Base-by-base conservation (phyloP, 805 yeast genomes). In the Sugiyamaella smithiae region DNA sequence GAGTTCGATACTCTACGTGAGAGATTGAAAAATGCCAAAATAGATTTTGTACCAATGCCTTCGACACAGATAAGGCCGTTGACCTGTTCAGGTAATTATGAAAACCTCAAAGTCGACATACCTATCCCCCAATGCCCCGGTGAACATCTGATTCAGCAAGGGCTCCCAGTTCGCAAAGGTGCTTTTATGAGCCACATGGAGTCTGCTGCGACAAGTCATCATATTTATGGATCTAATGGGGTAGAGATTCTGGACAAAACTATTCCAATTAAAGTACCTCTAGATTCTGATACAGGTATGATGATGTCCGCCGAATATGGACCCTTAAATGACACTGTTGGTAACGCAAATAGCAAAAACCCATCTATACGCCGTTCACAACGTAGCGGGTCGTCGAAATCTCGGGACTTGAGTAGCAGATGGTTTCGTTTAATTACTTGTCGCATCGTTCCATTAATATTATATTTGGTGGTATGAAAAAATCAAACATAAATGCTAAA, bases 1-100 rank as follows among this genome's bases (percentile, higher is more conserved):
- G 91, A 85, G 59, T 84, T 72, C 58, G 67, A 63, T 36, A 74
- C 78, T 49, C 73, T 84, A 50, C 64, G 73, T 38, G 28, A 46
- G 45, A 38, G 41, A 32, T 43, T 40, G 25, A 31, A 29, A 23
- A 16, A 23, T 9, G 44, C 23, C 32, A 35, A 38, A 9, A 42
- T 36, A 5, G 37, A n/a, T 16, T 22, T 17, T 5, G 45, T 46
- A 3, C 43, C 50, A 2, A 35, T 36, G 5, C 50, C 51, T 4
- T 17, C 24, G n/a, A 37, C 23, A n/a, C 14, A 38, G 17, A 26
- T 24, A 7, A 38, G 60, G 19, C 58, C 58, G 0, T 17, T 19
- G 22, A 36, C 40, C 9, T 57, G 59, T 32, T 14, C 35, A 5
- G 57, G 44, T 8, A 40, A 33, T n/a, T 63, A 62, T 45, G 56